phyloP scores from a whole-genome alignment of 202 grass and related monocot species.

The Carex arenaria region DNA sequence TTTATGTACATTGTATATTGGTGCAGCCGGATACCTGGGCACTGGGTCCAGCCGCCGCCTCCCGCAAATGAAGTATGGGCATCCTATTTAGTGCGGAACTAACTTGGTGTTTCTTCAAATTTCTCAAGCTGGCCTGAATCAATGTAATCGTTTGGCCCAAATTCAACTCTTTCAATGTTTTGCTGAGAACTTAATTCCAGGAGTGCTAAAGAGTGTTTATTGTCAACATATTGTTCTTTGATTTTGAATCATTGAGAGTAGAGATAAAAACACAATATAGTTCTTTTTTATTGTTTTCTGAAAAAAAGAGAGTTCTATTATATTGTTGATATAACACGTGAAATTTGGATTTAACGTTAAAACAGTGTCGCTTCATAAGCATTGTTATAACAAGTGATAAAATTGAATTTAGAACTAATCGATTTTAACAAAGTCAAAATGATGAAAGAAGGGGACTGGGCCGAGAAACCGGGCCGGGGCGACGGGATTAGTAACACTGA shows the following conservation, averaged over 20 bases:
- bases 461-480: too few relatives aligned
- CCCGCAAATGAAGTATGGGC: conserved; percentile 85
- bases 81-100: conserved; percentile 69
- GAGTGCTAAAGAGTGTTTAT: background rate
- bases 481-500: too few relatives aligned
- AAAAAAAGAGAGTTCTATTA: too few relatives aligned
- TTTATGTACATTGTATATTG: conserved; percentile 16
- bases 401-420: too few relatives aligned
- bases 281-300: background rate
- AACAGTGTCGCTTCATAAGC: background rate
- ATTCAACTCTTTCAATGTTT: background rate
- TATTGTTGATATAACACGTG: background rate
- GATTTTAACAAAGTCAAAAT: too few relatives aligned
- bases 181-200: background rate
- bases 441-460: too few relatives aligned
- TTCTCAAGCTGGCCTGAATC: background rate
- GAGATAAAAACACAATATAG: background rate
- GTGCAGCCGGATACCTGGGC: conserved; percentile 68
- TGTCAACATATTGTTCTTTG: background rate
- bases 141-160: conserved; percentile 9
- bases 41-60: conserved; percentile 77
- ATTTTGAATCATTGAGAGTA: background rate
- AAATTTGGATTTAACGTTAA: background rate
- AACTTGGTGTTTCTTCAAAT: background rate
- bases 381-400: too few relatives aligned